Evolutionary conservation across 495 filamentous ascomycete genomes (phyloP).

Genomic region (Podospora tetraspora): DNA sequence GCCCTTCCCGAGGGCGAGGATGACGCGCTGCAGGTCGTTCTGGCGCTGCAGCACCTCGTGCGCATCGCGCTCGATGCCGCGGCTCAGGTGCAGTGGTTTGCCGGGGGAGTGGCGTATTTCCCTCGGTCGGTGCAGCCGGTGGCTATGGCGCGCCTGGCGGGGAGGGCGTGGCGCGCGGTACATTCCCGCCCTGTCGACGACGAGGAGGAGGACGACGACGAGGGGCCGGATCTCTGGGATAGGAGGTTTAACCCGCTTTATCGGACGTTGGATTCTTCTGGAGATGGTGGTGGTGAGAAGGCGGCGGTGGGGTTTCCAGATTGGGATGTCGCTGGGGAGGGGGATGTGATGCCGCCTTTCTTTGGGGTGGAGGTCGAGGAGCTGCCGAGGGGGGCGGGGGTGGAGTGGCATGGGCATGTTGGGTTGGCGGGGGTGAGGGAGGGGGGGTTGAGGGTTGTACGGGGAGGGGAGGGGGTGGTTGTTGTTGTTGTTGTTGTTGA

Average conservation of each 20-base stretch:
- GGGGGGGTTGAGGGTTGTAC: not conserved
- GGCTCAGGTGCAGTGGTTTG: slow-evolving; percentile 68
- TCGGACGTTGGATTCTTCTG: slow-evolving; percentile 19
- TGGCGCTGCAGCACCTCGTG: slow-evolving; percentile 86
- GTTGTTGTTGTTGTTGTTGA: slow-evolving; percentile 11
- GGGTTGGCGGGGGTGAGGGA: slow-evolving; percentile 19
- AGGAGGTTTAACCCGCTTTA: slow-evolving; percentile 49
- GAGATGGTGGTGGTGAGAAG: slow-evolving; percentile 9
- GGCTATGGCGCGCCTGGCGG: slow-evolving; percentile 16
- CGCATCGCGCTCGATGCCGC: slow-evolving; percentile 59
- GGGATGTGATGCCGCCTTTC: slow-evolving; percentile 49
- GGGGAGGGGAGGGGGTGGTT: not conserved
- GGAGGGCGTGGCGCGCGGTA: slow-evolving; percentile 32
- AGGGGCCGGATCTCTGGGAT: slow-evolving; percentile 73
- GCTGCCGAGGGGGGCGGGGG: slow-evolving; percentile 25
- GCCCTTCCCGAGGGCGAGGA: slow-evolving; percentile 23
- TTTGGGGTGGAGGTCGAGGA: slow-evolving; percentile 58
- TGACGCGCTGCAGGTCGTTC: slow-evolving; percentile 27
- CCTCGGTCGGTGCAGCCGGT: slow-evolving; percentile 16
- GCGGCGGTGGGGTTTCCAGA: slow-evolving; percentile 27
- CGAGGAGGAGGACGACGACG: slow-evolving; percentile 37
- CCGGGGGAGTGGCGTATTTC: slow-evolving; percentile 68
- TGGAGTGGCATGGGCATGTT: slow-evolving; percentile 34
- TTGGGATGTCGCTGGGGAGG: slow-evolving; percentile 28
- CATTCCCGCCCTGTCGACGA: slow-evolving; percentile 26